A percentile compares a stretch with the other conserved stretches of the same genome.
These are phyloP conservation scores for Lenzites betulinus DNA, from an alignment of 768 basidiomycete species.

Conservation along the genomic window DNA sequence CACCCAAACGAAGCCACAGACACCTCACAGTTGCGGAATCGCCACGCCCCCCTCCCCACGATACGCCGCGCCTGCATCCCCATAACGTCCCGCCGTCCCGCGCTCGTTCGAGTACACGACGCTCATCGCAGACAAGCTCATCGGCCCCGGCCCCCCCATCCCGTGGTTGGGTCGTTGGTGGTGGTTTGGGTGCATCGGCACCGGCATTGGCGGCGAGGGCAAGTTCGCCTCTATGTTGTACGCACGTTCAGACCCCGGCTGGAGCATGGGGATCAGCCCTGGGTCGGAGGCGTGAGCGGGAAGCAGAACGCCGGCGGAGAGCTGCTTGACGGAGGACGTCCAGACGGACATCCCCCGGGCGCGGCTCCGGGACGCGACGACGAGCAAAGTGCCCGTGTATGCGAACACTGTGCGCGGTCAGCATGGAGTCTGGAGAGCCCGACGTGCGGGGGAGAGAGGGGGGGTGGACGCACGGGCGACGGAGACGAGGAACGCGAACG, in stretches of 20 bases:
- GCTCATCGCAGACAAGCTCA: too few species aligned
- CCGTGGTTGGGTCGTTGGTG: too few species aligned
- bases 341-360: slow-evolving; percentile 15
- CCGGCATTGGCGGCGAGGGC: neutral
- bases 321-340: slow-evolving; percentile 14
- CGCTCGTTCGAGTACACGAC: too few species aligned
- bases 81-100: too few species aligned
- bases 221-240: neutral
- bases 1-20: too few species aligned
- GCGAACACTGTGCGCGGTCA: slow-evolving; percentile 5
- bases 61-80: too few species aligned
- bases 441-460: too few species aligned
- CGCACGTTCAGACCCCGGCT: neutral
- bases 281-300: neutral
- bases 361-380: slow-evolving; percentile 18
- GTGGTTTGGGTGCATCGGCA: too few species aligned
- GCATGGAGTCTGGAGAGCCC: too few species aligned
- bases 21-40: too few species aligned
- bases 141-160: too few species aligned
- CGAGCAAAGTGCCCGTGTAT: slow-evolving; percentile 19
- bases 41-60: too few species aligned
- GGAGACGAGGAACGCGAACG: slow-evolving; percentile 31
- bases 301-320: neutral
- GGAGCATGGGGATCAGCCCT: neutral
- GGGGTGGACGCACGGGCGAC: slow-evolving; percentile 24